Base-by-base conservation (phyloP, 129 eudicot species). In the Centrapalus pauciflorus region DNA sequence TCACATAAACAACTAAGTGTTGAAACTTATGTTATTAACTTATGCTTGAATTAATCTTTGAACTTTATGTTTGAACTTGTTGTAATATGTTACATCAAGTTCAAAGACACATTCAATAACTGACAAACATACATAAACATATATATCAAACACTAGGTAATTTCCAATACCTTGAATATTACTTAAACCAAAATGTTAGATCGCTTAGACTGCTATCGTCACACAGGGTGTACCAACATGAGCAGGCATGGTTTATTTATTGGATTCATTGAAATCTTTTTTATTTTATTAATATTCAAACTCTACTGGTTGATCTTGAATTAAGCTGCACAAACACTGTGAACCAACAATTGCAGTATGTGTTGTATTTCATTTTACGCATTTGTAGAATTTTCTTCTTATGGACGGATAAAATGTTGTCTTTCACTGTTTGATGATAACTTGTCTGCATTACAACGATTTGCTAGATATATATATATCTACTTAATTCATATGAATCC, bases 141-240 rank as follows among this genome's bases (percentile, higher is more conserved):
- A n/a, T n/a, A n/a, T n/a, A n/a, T n/a, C n/a, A n/a, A n/a, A n/a
- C n/a, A n/a, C n/a, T n/a, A n/a, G n/a, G n/a, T n/a, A n/a, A n/a
- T n/a, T n/a, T n/a, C n/a, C n/a, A n/a, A n/a, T n/a, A n/a, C n/a
- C n/a, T n/a, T n/a, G n/a, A n/a, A n/a, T n/a, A n/a, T n/a, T n/a
- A n/a, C n/a, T n/a, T n/a, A n/a, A n/a, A n/a, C n/a, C n/a, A n/a
- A n/a, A n/a, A n/a, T n/a, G n/a, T n/a, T n/a, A n/a, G n/a, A n/a
- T n/a, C n/a, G n/a, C n/a, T n/a, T n/a, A n/a, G n/a, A n/a, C n/a
- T 75, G 99, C 83, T 13, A 81, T 89, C 71, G 97, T 94, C 64
- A 84, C 87, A 48, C 97, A 86, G 76, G 65, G 85, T 69, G 84
- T 95, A 66, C 86, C 89, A 16, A 7, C 95, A 87, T 67, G 97